These are phyloP conservation scores for Paramecium primaurelia DNA, from an alignment of 73 alveolate genomes.

Conservation along the genomic window DNA sequence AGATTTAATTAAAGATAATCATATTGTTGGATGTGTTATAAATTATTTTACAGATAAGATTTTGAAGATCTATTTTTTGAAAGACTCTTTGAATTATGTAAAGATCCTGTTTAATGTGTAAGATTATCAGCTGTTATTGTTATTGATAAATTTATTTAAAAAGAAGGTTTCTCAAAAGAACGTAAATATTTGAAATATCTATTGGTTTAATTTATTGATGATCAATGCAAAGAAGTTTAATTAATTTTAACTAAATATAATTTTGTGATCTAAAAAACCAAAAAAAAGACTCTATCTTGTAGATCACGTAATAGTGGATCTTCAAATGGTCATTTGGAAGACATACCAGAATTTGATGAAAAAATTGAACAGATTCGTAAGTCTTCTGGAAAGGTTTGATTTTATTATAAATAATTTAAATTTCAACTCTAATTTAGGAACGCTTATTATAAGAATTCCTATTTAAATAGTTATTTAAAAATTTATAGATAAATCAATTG, in stretches of 20 bases:
- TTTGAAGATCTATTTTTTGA: constrained; percentile 1
- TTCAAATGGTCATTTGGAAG: background rate
- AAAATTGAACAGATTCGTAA: background rate
- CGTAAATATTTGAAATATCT: background rate
- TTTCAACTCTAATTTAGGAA: background rate
- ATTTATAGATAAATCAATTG: background rate
- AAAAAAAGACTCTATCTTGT: background rate
- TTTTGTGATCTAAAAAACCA: background rate
- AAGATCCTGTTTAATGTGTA: constrained; percentile 22
- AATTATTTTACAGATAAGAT: background rate
- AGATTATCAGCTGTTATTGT: background rate
- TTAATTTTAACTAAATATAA: background rate
- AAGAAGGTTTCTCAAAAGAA: constrained; percentile 4
- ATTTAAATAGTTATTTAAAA: background rate
- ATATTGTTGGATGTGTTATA: constrained; percentile 55
- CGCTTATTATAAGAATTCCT: background rate
- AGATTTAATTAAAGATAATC: constrained; percentile 50
- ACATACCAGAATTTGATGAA: constrained; percentile 19
- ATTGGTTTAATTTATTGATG: background rate
- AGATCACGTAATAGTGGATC: constrained; percentile 13
- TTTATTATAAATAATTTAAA: background rate
- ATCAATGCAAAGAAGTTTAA: background rate
- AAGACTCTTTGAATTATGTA: background rate
- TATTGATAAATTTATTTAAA: constrained; percentile 21
- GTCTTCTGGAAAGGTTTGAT: background rate